Evolutionary conservation across 192 early-diverging fungal species (phyloP).

Genomic region (Podila verticillata): DNA sequence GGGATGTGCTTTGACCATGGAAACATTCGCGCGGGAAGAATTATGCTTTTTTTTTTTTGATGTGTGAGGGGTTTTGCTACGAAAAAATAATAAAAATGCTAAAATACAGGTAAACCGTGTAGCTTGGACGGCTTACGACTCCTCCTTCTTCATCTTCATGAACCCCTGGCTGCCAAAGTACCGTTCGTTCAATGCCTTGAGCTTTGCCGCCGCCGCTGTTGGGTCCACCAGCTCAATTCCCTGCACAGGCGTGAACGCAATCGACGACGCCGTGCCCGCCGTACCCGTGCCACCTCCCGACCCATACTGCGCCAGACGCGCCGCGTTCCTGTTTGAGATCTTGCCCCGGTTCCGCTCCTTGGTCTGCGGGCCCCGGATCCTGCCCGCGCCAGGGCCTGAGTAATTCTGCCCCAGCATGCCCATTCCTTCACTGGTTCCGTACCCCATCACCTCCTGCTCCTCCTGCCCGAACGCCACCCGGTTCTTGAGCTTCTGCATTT

Average conservation of each 20-base stretch:
- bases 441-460: conserved; percentile 88
- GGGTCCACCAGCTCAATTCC: conserved; percentile 95
- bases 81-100: neutral
- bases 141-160: neutral
- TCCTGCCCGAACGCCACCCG: conserved; percentile 91
- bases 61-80: too few species aligned
- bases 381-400: conserved; percentile 64
- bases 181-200: conserved; percentile 73
- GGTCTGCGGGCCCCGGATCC: conserved; percentile 76
- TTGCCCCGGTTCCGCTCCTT: conserved; percentile 79
- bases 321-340: conserved; percentile 50
- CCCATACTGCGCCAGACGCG: conserved; percentile 37
- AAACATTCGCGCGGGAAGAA: too few species aligned
- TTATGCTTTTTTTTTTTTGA: too few species aligned
- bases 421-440: conserved; percentile 87
- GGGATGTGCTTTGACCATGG: too few species aligned
- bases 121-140: neutral
- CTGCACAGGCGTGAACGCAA: conserved; percentile 95
- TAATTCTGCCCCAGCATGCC: conserved; percentile 84
- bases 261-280: conserved; percentile 86
- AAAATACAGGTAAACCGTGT: neutral
- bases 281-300: conserved; percentile 59
- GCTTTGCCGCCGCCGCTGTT: conserved; percentile 65
- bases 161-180: conserved; percentile 70
- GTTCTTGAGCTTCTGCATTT: conserved; percentile 91